Evolutionary conservation across 768 basidiomycete species (phyloP).

Genomic region (Psilocybe tampanensis): DNA sequence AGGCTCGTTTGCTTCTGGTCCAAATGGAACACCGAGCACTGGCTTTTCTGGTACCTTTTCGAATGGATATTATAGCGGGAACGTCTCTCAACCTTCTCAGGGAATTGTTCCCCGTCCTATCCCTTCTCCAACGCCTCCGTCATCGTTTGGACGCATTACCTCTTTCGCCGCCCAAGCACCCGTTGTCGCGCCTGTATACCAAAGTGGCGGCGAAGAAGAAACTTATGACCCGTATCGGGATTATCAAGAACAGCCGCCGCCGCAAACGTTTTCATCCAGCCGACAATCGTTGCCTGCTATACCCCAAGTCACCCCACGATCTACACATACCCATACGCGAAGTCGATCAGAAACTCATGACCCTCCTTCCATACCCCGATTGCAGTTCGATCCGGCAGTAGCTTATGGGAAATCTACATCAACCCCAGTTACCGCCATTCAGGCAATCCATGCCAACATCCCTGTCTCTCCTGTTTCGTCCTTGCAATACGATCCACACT

Average conservation of each 20-base stretch:
- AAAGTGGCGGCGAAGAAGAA: not conserved
- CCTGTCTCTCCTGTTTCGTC: not conserved
- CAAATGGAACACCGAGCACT: not conserved
- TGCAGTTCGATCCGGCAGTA: constrained; percentile 47
- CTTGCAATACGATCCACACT: constrained; percentile 29
- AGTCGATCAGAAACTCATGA: not conserved
- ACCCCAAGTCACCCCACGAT: constrained; percentile 3
- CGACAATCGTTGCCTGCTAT: constrained; percentile 14
- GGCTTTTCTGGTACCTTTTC: not conserved
- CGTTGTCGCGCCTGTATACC: not conserved
- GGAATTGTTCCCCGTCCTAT: not conserved
- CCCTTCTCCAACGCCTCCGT: not conserved
- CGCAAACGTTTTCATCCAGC: constrained; percentile 3
- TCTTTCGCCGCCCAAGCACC: not conserved
- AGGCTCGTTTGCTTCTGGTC: not conserved
- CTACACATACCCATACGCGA: not conserved
- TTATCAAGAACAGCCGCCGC: not conserved
- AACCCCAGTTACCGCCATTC: constrained; percentile 2
- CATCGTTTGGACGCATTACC: not conserved
- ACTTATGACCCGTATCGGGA: constrained; percentile 8
- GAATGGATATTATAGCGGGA: not conserved
- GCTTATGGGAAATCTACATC: constrained; percentile 39
- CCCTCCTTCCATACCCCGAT: constrained; percentile 14
- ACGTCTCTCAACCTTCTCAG: not conserved
- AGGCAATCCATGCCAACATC: constrained; percentile 2